Percentiles rank a stretch among this genome's conserved stretches.
Evolutionary conservation across 1,284 basidiomycete species (phyloP).

Genomic region (Heterobasidion parviporum): DNA sequence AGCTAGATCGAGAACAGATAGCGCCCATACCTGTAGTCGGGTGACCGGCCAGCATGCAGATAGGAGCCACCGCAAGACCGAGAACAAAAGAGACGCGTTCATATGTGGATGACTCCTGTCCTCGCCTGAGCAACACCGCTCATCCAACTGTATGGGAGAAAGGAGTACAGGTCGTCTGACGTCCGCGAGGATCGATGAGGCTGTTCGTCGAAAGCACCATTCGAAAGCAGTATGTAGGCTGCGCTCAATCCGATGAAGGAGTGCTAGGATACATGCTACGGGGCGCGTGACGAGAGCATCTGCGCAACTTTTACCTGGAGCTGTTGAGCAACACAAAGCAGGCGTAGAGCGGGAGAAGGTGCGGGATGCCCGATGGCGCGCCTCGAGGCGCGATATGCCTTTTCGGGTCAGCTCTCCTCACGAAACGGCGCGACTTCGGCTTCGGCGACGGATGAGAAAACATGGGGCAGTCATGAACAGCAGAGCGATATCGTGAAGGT

Average conservation of each 20-base stretch:
- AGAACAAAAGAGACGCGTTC: neutral
- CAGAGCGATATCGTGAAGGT: too few relatives aligned
- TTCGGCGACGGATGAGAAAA: neutral
- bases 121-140: too few relatives aligned
- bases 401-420: neutral
- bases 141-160: neutral
- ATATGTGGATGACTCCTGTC: neutral
- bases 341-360: neutral
- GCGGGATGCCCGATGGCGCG: neutral
- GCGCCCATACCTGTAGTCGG: neutral
- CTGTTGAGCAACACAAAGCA: neutral
- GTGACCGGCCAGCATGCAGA: neutral
- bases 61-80: neutral
- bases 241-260: neutral
- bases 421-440: neutral
- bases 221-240: neutral
- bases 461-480: too few relatives aligned
- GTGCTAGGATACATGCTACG: neutral
- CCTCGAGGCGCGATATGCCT: neutral
- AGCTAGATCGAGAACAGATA: neutral
- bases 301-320: neutral
- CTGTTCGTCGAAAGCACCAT: neutral
- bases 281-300: neutral
- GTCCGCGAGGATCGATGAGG: constrained; percentile 2
- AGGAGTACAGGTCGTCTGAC: neutral